Base-by-base conservation (phyloP, 352 stramenopile species). In the Phytophthora palmivora region DNA sequence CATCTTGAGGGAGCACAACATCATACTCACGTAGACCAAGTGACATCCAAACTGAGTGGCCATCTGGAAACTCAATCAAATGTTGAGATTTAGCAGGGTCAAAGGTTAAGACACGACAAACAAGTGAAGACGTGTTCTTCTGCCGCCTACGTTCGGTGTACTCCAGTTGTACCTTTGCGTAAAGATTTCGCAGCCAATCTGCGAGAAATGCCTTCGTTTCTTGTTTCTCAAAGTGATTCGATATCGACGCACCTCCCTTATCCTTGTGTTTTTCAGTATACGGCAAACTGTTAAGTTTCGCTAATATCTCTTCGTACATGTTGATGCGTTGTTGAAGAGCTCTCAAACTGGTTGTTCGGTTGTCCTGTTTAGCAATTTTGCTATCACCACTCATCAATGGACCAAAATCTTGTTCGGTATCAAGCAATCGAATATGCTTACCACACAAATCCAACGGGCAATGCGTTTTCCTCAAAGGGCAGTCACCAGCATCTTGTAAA, bases 401-500 rank as follows among this genome's bases (percentile, higher is more conserved):
- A 33, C 32, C 12, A 12, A 37, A 18, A 10, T 9, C 4, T 7
- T 37, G 21, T 3, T 57, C 32, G 6, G 46, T 63, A 32, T 87
- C 82, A 34, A 76, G 78, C 2, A 94, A 55, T 14, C 57, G 53
- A 28, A 94, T 72, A 12, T 61, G 76, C 49, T 89, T 92, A 2
- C 82, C 85, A 44, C 85, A 92, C 11, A 92, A 43, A 69, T 90
- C 84, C 4, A 88, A 46, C 0, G 72, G 75, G 30, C 85, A 94
- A 5, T 64, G 60, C 1, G 60, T 62, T n/a, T 60, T 47, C 16
- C 84, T 74, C 16, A 63, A 46, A 0, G 32, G 11, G 11, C 85
- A 94, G 22, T 85, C 66, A 6, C 83, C 85, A 3, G 70, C 70
- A 26, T 90, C 73, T 33, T 59, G 56, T 6, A 78, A 50, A 2